A percentile compares a stretch with the other conserved stretches of the same genome.
Evolutionary conservation across 2,329 filamentous ascomycete genomes (phyloP).

Genomic region (Teratosphaeria pseudoeucalypti): DNA sequence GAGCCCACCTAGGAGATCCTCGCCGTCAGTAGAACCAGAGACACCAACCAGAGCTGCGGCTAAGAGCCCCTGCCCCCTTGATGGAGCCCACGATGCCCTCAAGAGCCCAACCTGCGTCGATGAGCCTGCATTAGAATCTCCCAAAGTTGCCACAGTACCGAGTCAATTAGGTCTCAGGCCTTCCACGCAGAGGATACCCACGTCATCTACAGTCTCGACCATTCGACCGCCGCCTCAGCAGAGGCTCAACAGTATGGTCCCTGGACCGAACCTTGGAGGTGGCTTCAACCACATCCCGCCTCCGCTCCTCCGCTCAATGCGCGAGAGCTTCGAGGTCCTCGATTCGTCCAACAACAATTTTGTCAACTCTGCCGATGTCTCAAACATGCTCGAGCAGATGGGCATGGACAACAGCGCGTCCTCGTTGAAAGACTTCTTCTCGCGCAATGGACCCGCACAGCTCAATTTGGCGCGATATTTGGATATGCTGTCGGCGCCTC

Average conservation of each 20-base stretch:
- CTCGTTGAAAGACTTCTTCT: constrained; percentile 74
- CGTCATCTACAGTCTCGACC: constrained; percentile 20
- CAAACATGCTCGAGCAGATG: constrained; percentile 76
- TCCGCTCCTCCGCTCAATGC: constrained; percentile 72
- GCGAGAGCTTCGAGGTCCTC: constrained; percentile 87
- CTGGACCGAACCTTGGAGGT: background rate
- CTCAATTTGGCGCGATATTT: constrained; percentile 80
- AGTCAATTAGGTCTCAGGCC: background rate
- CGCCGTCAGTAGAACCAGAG: background rate
- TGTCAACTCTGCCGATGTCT: constrained; percentile 72
- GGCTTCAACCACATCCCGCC: constrained; percentile 62
- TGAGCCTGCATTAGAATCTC: background rate
- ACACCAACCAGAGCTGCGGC: background rate
- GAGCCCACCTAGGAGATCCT: constrained; percentile 11
- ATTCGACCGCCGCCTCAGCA: constrained; percentile 11
- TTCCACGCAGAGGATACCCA: constrained; percentile 6
- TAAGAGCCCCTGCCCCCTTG: background rate
- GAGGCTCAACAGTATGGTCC: constrained; percentile 1
- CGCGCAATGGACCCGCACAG: constrained; percentile 48
- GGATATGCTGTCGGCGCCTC: constrained; percentile 64
- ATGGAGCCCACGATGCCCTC: background rate
- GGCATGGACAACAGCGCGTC: constrained; percentile 64
- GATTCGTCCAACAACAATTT: constrained; percentile 79
- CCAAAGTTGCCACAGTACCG: background rate
- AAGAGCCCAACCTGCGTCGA: background rate